Conservation (phyloP, 805 yeast species). For the Nakazawaea laoshanensis region DNA sequence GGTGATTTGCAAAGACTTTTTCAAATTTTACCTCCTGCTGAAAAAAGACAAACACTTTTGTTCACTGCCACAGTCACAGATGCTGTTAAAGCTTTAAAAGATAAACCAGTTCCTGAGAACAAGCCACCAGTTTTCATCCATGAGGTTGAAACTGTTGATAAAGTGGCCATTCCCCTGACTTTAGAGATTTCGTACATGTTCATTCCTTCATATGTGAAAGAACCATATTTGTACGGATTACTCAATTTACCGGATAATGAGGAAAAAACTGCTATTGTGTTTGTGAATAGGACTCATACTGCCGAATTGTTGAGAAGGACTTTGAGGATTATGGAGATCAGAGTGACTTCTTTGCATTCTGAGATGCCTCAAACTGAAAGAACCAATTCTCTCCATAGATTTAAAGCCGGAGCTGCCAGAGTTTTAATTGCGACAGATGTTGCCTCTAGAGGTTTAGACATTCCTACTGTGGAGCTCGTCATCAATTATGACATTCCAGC, state of each 20-base stretch:
- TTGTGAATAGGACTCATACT: constrained; percentile 83
- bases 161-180: constrained; percentile 74
- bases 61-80: constrained; percentile 97
- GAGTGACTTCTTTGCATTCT: constrained; percentile 88
- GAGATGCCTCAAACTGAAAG: constrained; percentile 92
- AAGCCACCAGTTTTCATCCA: constrained; percentile 57
- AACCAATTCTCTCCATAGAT: constrained; percentile 83
- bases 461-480: constrained; percentile 71
- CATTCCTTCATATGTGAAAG: constrained; percentile 84
- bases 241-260: constrained; percentile 54
- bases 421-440: constrained; percentile 91
- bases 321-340: constrained; percentile 59
- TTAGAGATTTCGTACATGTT: constrained; percentile 59
- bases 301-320: constrained; percentile 85
- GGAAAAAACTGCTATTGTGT: constrained; percentile 70
- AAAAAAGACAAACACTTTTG: constrained; percentile 74
- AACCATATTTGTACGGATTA: constrained; percentile 71
- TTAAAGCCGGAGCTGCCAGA: constrained; percentile 90
- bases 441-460: constrained; percentile 86
- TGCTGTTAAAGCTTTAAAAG: constrained; percentile 73
- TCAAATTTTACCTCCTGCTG: constrained; percentile 59
- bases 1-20: constrained; percentile 71
- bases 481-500: constrained; percentile 76
- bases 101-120: constrained; percentile 46
- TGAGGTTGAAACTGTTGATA: constrained; percentile 66